These are phyloP conservation scores for Aspergillus asperescens DNA, from an alignment of 495 filamentous ascomycete species.

Conservation along the genomic window DNA sequence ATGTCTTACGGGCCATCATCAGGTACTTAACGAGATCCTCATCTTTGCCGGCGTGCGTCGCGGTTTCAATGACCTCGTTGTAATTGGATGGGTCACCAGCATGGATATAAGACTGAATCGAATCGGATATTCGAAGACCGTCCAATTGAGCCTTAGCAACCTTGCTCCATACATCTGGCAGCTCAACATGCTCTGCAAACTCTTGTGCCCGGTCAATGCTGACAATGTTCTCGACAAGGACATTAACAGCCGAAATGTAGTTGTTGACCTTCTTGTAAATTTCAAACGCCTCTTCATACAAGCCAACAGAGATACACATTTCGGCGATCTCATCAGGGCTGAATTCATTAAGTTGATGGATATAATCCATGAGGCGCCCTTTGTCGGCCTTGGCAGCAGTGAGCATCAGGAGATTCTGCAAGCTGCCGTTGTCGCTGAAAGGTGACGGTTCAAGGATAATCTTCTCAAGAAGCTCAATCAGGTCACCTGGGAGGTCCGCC, in stretches of 20 bases:
- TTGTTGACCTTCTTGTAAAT: constrained; percentile 97
- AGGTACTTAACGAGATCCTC: constrained; percentile 97
- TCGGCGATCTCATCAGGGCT: constrained; percentile 86
- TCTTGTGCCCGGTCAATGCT: constrained; percentile 98
- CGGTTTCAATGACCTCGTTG: constrained; percentile 91
- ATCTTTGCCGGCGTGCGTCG: constrained; percentile 93
- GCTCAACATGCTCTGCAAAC: constrained; percentile 92
- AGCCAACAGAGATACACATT: constrained; percentile 88
- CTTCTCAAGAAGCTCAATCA: constrained; percentile 98
- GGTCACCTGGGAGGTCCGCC: constrained; percentile 83
- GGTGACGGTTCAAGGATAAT: constrained; percentile 96
- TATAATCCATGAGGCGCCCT: constrained; percentile 92
- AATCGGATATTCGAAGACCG: constrained; percentile 86
- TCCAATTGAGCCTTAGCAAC: constrained; percentile 98
- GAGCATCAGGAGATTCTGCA: constrained; percentile 95
- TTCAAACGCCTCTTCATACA: constrained; percentile 97
- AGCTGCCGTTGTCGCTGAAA: constrained; percentile 93
- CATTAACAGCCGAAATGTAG: constrained; percentile 78
- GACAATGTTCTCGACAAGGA: constrained; percentile 93
- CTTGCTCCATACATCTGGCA: constrained; percentile 98
- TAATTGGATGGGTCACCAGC: constrained; percentile 92
- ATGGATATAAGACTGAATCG: constrained; percentile 95
- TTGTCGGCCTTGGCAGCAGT: constrained; percentile 97
- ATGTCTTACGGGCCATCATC: constrained; percentile 92
- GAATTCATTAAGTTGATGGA: constrained; percentile 84